These are phyloP conservation scores for Fragilariopsis cylindrus DNA, from an alignment of 108 stramenopile species.

Conservation along the genomic window DNA sequence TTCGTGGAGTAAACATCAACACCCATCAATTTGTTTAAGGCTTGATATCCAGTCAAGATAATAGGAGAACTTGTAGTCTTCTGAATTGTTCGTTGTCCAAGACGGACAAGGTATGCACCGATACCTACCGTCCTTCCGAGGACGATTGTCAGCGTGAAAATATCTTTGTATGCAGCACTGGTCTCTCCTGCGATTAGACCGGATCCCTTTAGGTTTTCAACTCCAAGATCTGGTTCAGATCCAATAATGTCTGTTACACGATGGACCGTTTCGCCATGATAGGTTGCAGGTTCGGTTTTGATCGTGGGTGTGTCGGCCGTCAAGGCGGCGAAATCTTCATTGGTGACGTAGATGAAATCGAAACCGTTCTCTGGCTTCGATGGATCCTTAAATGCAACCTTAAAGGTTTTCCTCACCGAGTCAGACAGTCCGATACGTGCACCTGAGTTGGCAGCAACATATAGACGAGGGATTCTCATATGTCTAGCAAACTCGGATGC, in stretches of 20 bases:
- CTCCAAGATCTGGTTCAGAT: conserved; percentile 95
- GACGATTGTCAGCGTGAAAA: conserved; percentile 97
- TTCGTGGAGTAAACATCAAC: conserved; percentile 98
- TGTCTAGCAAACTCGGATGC: conserved; percentile 92
- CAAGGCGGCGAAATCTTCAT: conserved; percentile 81
- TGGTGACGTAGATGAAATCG: conserved; percentile 92
- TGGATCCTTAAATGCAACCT: conserved; percentile 95
- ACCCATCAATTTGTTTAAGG: conserved; percentile 99
- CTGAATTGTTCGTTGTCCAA: conserved; percentile 98
- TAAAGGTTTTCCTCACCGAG: conserved; percentile 89
- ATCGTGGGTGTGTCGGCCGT: conserved; percentile 36
- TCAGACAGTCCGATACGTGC: conserved; percentile 98
- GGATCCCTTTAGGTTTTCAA: conserved; percentile 98
- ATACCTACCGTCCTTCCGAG: conserved; percentile 97
- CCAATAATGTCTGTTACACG: conserved; percentile 94
- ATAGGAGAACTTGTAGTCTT: conserved; percentile 93
- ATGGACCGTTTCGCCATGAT: conserved; percentile 63
- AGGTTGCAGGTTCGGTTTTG: conserved; percentile 49
- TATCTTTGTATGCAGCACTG: conserved; percentile 92
- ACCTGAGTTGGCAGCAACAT: conserved; percentile 94
- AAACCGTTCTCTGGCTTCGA: conserved; percentile 94
- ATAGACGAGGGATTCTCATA: conserved; percentile 91
- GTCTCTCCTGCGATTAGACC: conserved; percentile 99
- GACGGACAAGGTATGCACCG: conserved; percentile 98
- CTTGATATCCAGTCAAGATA: conserved; percentile 98